These are phyloP conservation scores for Dactylorhiza incarnata DNA, from an alignment of 106 monocot genomes.

Conservation along the genomic window DNA sequence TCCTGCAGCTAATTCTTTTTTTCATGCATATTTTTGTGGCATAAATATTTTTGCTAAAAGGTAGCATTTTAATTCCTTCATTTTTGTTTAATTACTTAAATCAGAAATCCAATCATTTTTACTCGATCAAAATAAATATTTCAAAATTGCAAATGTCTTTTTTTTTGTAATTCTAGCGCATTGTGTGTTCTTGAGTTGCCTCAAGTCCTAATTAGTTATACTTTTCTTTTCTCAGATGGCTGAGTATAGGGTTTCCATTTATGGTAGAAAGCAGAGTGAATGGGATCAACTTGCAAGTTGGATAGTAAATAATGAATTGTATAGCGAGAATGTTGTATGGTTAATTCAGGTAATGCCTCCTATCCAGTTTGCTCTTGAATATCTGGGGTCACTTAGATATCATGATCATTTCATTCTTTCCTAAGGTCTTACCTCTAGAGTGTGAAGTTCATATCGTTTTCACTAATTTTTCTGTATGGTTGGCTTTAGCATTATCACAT, in stretches of 20 bases:
- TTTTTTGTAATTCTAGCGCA: not conserved
- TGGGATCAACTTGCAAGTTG: slow-evolving; percentile 99
- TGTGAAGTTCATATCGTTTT: not conserved
- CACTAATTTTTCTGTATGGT: not conserved
- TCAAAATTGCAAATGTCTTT: not conserved
- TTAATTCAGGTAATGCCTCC: slow-evolving; percentile 71
- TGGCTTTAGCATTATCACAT: not conserved
- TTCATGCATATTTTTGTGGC: too few relatives aligned
- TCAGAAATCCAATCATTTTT: not conserved
- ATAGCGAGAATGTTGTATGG: slow-evolving; percentile 98
- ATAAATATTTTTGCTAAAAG: too few relatives aligned
- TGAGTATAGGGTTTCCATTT: slow-evolving; percentile 94
- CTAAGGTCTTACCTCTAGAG: not conserved
- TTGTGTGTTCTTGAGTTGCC: not conserved
- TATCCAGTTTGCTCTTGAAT: not conserved
- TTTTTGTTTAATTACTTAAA: not conserved
- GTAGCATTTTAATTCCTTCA: not conserved
- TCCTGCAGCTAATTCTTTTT: too few relatives aligned
- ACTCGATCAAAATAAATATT: not conserved
- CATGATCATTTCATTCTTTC: not conserved
- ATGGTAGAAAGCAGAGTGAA: slow-evolving; percentile 98
- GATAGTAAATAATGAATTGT: slow-evolving; percentile 97
- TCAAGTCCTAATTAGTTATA: not conserved
- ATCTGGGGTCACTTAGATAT: not conserved
- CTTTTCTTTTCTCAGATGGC: slow-evolving; percentile 63